Base-by-base conservation (phyloP, 768 basidiomycete genomes). In the Boletus huronensis region DNA sequence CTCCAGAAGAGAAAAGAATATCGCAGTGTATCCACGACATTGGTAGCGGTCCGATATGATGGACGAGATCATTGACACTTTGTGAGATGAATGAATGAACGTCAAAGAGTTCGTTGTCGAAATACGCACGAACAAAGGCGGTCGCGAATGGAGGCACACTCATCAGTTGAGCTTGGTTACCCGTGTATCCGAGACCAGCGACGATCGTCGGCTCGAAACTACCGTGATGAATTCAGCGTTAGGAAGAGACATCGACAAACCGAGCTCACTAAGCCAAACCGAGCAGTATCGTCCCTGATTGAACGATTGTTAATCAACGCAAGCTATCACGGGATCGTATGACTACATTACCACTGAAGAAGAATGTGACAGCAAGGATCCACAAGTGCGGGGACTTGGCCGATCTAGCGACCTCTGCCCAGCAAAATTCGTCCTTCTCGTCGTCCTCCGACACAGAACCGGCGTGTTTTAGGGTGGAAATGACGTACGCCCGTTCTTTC, bases 181-280 rank as follows among this genome's bases (percentile, higher is more conserved):
- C 75, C 1, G 75, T 73, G 63, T 79, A 85, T 29, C 85, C 85
- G 3, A 88, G 77, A 9, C 76, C 72, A 32, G 80, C 73, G 6
- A 91, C 81, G 68, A 92, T 88, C 6, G 84, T 83, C 7, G 90
- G 88, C 7, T 82, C 73, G 70, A 92, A 91, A 63, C 88, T 82
- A 36, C 50, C 58, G 69, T 58, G 45, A 50, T 14, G 11, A 19
- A 78, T 74, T 78, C 34, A 57, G 72, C 50, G 73, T 71, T 3
- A 77, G 19, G n/a, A 74, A 35, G 13, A 52, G 14, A 6, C 6
- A 8, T 26, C 36, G n/a, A 55, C 29, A 17, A 10, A 10, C 7
- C 2, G 26, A 26, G 32, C 68, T 57, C 50, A 72, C 69, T 58
- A 72, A 31, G 54, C 58, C 19, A 70, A 25, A 23, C 62, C 56